Evolutionary conservation across 352 stramenopile species (phyloP), one percentile per base, ranked within the genome.

Genomic region (Globisporangium canariense): DNA sequence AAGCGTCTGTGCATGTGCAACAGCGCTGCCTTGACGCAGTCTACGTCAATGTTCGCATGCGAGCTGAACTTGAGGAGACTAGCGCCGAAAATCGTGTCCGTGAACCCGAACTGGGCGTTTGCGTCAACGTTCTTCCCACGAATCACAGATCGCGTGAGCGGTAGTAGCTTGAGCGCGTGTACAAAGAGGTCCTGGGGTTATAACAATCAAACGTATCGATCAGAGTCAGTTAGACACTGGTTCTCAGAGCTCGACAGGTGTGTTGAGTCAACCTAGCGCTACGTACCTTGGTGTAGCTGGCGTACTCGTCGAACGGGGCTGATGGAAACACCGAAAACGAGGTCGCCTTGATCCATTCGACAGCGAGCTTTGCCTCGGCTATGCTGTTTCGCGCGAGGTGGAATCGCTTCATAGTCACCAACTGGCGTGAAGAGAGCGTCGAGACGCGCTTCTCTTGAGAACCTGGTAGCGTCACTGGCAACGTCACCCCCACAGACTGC

Each of bases 21-120:
- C 51, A 57, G n/a, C 8, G 25, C 34, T 16, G 45, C 58, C 47
- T 64, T 64, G 11, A 64, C 30, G 45, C 58, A 64, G 46, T 64
- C 58, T 28, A 46, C 47, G 58, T 64, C 58, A 10, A 64, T 45
- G 22, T 52, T 46, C 34, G 16, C n/a, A 18, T 59, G 18, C 18
- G 47, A 52, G 18, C 14, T 22, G 11, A 65, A 52, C 8, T 65
- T 49, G 25, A 59, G 49, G 4, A 65, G 16, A 13, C n/a, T 59
- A 14, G 49, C 9, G 9, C 49, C 36, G 28, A 18, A n/a, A 11
- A 65, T 53, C n/a, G 36, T 22, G 25, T 65, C 60, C 2, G 60
- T 59, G 38, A 65, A 65, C 36, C 36, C 47, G 7, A 52, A 30
- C 5, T 28, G 51, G 22, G 16, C 38, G 16, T 34, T 58, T 25